Percentiles rank a stretch among this genome's conserved stretches.
These are phyloP conservation scores for Ophiostoma quercus DNA, from an alignment of 2,329 filamentous ascomycete genomes.

Conservation along the genomic window DNA sequence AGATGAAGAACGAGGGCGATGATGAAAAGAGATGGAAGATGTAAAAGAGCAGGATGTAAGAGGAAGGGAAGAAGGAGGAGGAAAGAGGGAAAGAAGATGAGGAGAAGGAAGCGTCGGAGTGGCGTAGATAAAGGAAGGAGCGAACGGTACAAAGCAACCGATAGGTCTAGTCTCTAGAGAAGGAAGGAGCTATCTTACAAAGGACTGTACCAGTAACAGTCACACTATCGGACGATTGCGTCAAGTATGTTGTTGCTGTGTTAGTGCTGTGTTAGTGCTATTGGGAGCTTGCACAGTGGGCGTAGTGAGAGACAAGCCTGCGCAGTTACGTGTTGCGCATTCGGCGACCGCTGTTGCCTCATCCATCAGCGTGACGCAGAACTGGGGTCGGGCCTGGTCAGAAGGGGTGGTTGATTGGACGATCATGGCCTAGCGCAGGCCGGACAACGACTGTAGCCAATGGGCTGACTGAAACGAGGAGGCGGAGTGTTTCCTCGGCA, in stretches of 20 bases:
- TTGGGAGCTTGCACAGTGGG: conserved; percentile 15
- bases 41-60: conserved; percentile 14
- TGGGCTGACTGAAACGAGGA: conserved; percentile 27
- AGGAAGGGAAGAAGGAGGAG: conserved; percentile 14
- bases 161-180: conserved; percentile 1
- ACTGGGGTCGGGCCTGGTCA: conserved; percentile 22
- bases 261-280: background rate
- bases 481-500: conserved; percentile 30
- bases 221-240: conserved; percentile 20
- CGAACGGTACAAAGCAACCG: conserved; percentile 17
- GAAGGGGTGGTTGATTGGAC: conserved; percentile 26
- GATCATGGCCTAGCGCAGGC: conserved; percentile 30
- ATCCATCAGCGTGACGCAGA: conserved; percentile 27
- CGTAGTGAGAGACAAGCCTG: conserved; percentile 11
- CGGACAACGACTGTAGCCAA: conserved; percentile 28
- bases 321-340: conserved; percentile 24
- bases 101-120: conserved; percentile 23
- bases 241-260: conserved; percentile 1
- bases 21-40: conserved; percentile 16
- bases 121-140: conserved; percentile 29
- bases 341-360: conserved; percentile 29
- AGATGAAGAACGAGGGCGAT: background rate
- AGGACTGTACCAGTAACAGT: background rate
- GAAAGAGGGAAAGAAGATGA: conserved; percentile 22
- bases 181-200: background rate